Evolutionary conservation across 176 grass and related monocot genomes (phyloP).

Genomic region (Carex cristatella): DNA sequence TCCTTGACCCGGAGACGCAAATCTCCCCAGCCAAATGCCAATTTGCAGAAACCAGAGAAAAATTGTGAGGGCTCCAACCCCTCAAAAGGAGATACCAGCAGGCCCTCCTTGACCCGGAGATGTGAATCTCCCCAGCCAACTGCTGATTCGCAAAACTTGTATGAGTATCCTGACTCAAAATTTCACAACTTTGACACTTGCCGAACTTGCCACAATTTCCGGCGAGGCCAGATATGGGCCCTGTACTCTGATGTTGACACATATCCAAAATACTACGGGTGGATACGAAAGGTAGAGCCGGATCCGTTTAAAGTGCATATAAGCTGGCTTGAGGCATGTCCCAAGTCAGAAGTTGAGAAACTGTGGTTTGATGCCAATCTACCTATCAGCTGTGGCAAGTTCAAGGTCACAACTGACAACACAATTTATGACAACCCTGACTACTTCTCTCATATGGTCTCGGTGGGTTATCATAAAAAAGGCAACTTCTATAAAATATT

Average conservation of each 20-base stretch:
- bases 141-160: not conserved
- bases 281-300: slow-evolving; percentile 48
- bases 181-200: slow-evolving; percentile 1
- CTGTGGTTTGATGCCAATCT: slow-evolving; percentile 38
- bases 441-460: slow-evolving; percentile 67
- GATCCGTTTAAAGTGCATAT: slow-evolving; percentile 49
- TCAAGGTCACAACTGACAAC: slow-evolving; percentile 36
- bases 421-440: slow-evolving; percentile 32
- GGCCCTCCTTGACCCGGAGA: not conserved
- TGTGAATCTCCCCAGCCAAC: not conserved
- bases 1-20: too few relatives aligned
- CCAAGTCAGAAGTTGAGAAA: slow-evolving; percentile 42
- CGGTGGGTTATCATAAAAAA: not conserved
- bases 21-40: too few relatives aligned
- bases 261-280: slow-evolving; percentile 71
- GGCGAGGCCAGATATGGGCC: not conserved
- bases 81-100: too few relatives aligned
- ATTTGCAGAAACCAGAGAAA: too few relatives aligned
- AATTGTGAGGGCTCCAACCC: too few relatives aligned
- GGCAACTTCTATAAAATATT: slow-evolving; percentile 33
- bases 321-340: slow-evolving; percentile 65
- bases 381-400: slow-evolving; percentile 62
- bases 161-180: not conserved
- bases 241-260: slow-evolving; percentile 11
- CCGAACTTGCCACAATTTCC: not conserved